Conservation (phyloP, 495 filamentous ascomycete genomes). For the Collariella sp. region DNA sequence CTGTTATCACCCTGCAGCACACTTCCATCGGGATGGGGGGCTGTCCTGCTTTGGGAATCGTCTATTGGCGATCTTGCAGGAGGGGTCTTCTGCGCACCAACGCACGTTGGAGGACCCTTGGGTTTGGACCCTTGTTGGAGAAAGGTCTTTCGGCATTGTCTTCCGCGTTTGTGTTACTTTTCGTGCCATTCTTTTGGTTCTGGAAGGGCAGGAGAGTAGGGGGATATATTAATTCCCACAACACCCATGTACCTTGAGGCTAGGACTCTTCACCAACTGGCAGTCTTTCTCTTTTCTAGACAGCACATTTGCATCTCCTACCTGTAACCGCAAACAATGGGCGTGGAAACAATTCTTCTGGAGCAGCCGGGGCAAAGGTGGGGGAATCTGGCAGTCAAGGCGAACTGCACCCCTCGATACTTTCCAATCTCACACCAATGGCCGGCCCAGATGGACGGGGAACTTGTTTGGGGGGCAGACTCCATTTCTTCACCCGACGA, state of each 20-base stretch:
- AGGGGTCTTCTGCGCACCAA: conserved; percentile 20
- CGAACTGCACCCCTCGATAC: neutral
- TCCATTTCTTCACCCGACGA: conserved; percentile 10
- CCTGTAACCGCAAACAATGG: conserved; percentile 4
- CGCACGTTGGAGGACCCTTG: conserved; percentile 19
- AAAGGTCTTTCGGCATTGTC: too few relatives aligned
- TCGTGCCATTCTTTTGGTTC: too few relatives aligned
- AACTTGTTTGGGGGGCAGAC: conserved; percentile 21
- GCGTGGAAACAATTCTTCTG: conserved; percentile 12
- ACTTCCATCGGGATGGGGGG: conserved; percentile 15
- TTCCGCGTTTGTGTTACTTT: too few relatives aligned
- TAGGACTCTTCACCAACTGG: neutral
- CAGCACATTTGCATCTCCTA: neutral
- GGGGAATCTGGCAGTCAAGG: conserved; percentile 13
- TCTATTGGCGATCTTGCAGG: conserved; percentile 25
- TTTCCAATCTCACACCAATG: conserved; percentile 10
- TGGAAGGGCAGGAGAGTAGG: too few relatives aligned
- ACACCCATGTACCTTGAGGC: too few relatives aligned
- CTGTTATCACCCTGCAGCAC: conserved; percentile 26
- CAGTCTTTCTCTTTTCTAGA: too few relatives aligned
- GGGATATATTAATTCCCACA: too few relatives aligned
- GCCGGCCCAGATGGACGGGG: conserved; percentile 19
- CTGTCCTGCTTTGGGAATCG: conserved; percentile 9
- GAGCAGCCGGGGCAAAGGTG: conserved; percentile 2
- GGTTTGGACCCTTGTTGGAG: conserved; percentile 8